Evolutionary conservation across 257 asterid species (phyloP), one percentile per base, ranked within the genome.

Genomic region (Gynochthodes officinalis): DNA sequence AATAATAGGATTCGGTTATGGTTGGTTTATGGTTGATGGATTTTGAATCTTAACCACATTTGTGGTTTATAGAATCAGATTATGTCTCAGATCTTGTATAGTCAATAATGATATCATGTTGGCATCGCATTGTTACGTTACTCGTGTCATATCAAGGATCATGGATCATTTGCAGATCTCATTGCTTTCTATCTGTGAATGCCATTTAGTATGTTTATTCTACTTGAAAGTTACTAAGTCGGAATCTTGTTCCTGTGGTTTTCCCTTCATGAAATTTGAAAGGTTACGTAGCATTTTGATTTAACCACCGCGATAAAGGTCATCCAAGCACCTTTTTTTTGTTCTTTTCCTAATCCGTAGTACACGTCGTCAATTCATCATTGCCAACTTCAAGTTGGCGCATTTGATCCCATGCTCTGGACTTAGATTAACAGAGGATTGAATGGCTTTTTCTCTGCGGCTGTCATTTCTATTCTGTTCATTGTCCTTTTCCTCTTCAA

Each of bases 11-110:
- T 7, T 42, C 2, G 21, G 18, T 46, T 4, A 35, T 33, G 68
- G 7, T 35, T 63, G 30, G 3, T 28, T 46, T 4, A 35, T 33
- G 68, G 7, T 35, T 63, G 30, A 9, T 28, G 1, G 65, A 60
- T 63, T 63, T 0, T 37, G 68, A 49, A 35, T 37, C 43, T 21
- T 12, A 21, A 25, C 68, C 18, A 21, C 68, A 63, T 63, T n/a
- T 37, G 49, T 8, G 21, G 19, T 18, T 15, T 7, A 16, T 1
- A 8, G 30, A 2, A 37, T 2, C 42, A 37, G 68, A 61, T 64
- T 64, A 40, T 39, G 9, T 10, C 9, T 39, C 64, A 53, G 73
- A 69, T 69, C 73, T 69, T 53, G 64, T 28, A 14, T 35, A 19
- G 32, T 52, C 18, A 32, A 18, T 69, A n/a, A 15, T 69, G 23